These are phyloP conservation scores for Penicillium goetzii DNA, from an alignment of 495 filamentous ascomycete species.

Conservation along the genomic window DNA sequence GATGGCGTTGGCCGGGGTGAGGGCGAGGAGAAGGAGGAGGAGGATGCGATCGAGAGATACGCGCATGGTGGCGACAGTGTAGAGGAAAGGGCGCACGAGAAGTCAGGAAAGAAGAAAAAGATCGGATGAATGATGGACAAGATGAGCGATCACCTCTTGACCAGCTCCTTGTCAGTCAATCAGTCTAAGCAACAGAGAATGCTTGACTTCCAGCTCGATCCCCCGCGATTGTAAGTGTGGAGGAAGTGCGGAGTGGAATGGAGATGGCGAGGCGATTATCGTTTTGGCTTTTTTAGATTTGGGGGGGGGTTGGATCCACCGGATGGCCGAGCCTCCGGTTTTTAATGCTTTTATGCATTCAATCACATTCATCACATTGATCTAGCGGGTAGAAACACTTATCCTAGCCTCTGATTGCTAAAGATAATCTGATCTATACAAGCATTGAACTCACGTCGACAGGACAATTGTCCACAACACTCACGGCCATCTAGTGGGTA, in stretches of 20 bases:
- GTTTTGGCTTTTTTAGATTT: not conserved
- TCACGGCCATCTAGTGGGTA: not conserved
- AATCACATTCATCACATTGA: not conserved
- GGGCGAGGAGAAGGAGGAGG: slow-evolving; percentile 29
- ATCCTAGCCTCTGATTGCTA: not conserved
- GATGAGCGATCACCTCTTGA: not conserved
- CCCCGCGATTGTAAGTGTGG: slow-evolving; percentile 8
- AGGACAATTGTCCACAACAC: not conserved
- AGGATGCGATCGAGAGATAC: slow-evolving; percentile 23
- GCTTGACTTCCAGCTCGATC: not conserved
- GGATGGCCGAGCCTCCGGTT: not conserved
- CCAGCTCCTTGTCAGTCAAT: not conserved
- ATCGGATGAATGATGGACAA: not conserved
- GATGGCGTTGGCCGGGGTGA: slow-evolving; percentile 33
- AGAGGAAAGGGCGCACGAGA: not conserved
- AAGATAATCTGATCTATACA: not conserved
- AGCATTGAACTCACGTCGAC: not conserved
- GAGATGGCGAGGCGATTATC: not conserved
- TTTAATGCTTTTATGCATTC: slow-evolving; percentile 1
- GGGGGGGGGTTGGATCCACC: not conserved
- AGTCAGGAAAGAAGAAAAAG: not conserved
- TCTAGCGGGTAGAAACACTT: not conserved
- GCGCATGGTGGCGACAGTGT: slow-evolving; percentile 19
- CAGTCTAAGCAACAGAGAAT: not conserved
- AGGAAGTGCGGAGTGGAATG: slow-evolving; percentile 17